These are phyloP conservation scores for Sphaerulina musiva DNA, from an alignment of 2,329 filamentous ascomycete genomes.

Conservation along the genomic window DNA sequence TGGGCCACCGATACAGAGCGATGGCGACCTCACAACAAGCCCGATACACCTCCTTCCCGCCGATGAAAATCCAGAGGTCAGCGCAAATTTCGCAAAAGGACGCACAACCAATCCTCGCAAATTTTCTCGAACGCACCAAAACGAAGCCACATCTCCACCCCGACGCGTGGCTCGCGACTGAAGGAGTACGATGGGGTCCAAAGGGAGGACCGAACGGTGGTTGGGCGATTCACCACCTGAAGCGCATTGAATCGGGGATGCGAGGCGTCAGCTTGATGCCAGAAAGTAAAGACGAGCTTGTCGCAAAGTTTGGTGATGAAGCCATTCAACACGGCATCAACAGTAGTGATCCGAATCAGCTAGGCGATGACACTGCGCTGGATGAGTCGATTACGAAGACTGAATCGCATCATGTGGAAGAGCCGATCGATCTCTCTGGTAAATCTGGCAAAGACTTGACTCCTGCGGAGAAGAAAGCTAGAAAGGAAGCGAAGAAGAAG, in stretches of 20 bases:
- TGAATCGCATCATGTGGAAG: slow-evolving; percentile 7
- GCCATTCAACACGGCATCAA: slow-evolving; percentile 17
- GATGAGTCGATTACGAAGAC: slow-evolving; percentile 18
- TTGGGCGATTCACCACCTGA: slow-evolving; percentile 48
- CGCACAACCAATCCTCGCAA: slow-evolving; percentile 28
- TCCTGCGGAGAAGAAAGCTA: slow-evolving; percentile 9
- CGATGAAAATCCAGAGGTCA: slow-evolving; percentile 9
- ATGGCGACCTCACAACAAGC: slow-evolving; percentile 9
- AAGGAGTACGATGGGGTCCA: slow-evolving; percentile 39
- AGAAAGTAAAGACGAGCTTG: slow-evolving; percentile 34
- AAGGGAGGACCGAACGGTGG: slow-evolving; percentile 41
- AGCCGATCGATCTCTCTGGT: slow-evolving; percentile 6
- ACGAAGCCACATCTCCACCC: slow-evolving; percentile 44
- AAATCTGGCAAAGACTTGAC: slow-evolving; percentile 11
- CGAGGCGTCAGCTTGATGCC: slow-evolving; percentile 46
- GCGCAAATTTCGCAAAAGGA: slow-evolving; percentile 2
- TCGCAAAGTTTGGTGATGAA: slow-evolving; percentile 36
- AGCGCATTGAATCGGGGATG: slow-evolving; percentile 48
- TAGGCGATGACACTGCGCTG: slow-evolving; percentile 14
- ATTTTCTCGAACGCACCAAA: slow-evolving; percentile 38
- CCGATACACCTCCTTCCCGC: slow-evolving; percentile 5
- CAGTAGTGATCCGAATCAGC: slow-evolving; percentile 16
- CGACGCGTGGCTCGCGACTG: slow-evolving; percentile 40
- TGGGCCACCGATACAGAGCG: neutral
- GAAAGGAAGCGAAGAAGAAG: slow-evolving; percentile 16